phyloP scores from a whole-genome alignment of 129 eudicot species.

The Artemisia annua region DNA sequence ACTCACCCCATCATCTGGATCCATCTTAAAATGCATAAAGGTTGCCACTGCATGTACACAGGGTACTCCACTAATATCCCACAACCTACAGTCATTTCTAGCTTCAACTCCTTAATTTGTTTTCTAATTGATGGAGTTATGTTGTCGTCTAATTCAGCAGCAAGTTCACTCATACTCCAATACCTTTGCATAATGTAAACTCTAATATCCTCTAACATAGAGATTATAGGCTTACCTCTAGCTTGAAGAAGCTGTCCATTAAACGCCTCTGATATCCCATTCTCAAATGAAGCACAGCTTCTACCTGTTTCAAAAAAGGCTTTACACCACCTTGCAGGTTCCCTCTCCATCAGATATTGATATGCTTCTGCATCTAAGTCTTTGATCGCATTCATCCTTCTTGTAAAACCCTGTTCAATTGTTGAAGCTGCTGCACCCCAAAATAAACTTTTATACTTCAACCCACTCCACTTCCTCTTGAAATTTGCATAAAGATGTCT shows the following conservation, averaged over 20 bases:
- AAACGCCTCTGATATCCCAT: background rate
- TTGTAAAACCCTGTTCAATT: background rate
- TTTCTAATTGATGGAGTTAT: background rate
- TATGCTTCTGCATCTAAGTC: background rate
- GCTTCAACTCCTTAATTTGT: background rate
- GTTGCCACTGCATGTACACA: background rate
- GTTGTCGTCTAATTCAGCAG: no score
- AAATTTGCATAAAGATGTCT: slow-evolving; percentile 18
- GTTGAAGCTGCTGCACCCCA: background rate
- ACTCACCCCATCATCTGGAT: background rate
- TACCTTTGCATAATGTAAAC: background rate
- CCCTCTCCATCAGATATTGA: background rate
- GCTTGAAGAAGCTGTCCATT: background rate
- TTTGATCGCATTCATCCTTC: background rate
- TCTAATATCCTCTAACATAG: background rate
- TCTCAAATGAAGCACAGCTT: background rate
- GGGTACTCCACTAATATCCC: background rate
- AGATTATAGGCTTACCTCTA: background rate
- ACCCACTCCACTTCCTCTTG: background rate
- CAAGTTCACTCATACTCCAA: background rate
- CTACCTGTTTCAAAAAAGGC: background rate
- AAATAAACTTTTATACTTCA: background rate
- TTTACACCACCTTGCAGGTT: background rate
- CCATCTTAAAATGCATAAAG: background rate
- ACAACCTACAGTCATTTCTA: background rate